Base-by-base conservation (phyloP, 768 basidiomycete genomes). In the Amylocystis lapponica region DNA sequence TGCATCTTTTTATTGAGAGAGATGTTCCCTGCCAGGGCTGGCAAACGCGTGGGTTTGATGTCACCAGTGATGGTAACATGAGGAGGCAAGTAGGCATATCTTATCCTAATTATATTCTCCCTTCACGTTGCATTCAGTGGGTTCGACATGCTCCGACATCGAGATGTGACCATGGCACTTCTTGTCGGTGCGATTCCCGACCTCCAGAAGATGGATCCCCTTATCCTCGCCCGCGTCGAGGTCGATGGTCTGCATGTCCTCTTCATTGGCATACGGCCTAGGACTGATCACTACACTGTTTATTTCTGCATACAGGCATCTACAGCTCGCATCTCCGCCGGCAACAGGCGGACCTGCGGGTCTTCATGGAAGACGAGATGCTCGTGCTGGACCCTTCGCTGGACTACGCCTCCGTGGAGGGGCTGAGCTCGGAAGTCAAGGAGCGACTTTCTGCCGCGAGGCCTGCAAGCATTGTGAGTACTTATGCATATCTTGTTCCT, bases 321-420 rank as follows among this genome's bases (percentile, higher is more conserved):
- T 89, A 89, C 50, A 66, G 68, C 26, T 70, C 74, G 0, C 80
- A 86, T 52, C 67, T 90, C 4, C 54, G 60, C 13, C 78, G 91
- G 5, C 91, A 94, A 67, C 70, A 73, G 37, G 83, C 83, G 2
- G 89, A 94, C 55, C 61, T 94, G 4, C 72, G 73, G 1, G 68
- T 74, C 11, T 94, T 93, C 65, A 67, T 79, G 53, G 74, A 80
- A 41, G 89, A 94, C 46, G 90, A 93, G 57, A 69, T 74, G 12
- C 70, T 93, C 17, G 34, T 70, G 20, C 74, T 94, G 19, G 80
- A 87, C 52, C 74, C 81, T 0, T 53, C 73, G 25, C 72, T 92
- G 64, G 81, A 93, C 57, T 95, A 92, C 54, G 55, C 63, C 1
- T 40, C 59, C 4, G 70, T 95, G 0, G 61, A 65, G 2, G 87